These are phyloP conservation scores for Exophiala sp. DNA, from an alignment of 2,329 filamentous ascomycete genomes.

Conservation along the genomic window DNA sequence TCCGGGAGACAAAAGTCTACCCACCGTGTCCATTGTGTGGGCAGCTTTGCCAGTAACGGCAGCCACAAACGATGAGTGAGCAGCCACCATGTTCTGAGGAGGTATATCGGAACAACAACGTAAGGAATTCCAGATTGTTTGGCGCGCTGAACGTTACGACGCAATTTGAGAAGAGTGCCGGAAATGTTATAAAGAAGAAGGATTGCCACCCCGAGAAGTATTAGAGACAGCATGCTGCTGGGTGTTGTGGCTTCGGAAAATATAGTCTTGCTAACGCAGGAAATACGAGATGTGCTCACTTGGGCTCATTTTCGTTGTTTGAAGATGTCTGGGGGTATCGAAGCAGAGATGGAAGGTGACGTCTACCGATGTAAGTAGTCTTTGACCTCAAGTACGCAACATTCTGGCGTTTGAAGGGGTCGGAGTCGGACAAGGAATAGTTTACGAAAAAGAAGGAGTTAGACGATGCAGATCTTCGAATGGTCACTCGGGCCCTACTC, in stretches of 20 bases:
- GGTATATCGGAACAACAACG: slow-evolving; percentile 28
- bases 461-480: not conserved
- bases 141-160: slow-evolving; percentile 27
- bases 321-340: not conserved
- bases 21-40: slow-evolving; percentile 42
- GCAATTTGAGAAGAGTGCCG: slow-evolving; percentile 15
- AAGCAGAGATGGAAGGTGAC: not conserved
- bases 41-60: slow-evolving; percentile 42
- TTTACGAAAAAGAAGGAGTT: slow-evolving; percentile 5
- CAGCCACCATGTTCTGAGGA: slow-evolving; percentile 46
- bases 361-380: slow-evolving; percentile 6
- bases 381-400: too few relatives aligned
- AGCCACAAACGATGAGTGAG: slow-evolving; percentile 44
- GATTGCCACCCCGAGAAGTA: slow-evolving; percentile 7
- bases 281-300: not conserved
- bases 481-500: not conserved
- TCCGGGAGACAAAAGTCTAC: slow-evolving; percentile 36
- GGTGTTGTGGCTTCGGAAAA: not conserved
- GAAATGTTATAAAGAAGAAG: slow-evolving; percentile 11
- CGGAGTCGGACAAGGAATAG: slow-evolving; percentile 9
- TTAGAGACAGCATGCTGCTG: slow-evolving; percentile 16
- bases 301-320: too few relatives aligned
- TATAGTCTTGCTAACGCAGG: not conserved
- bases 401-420: slow-evolving; percentile 4
- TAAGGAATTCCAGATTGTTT: slow-evolving; percentile 32